Evolutionary conservation across 768 basidiomycete genomes (phyloP), one percentile per base, ranked within the genome.

Genomic region (Lentinula edodes): DNA sequence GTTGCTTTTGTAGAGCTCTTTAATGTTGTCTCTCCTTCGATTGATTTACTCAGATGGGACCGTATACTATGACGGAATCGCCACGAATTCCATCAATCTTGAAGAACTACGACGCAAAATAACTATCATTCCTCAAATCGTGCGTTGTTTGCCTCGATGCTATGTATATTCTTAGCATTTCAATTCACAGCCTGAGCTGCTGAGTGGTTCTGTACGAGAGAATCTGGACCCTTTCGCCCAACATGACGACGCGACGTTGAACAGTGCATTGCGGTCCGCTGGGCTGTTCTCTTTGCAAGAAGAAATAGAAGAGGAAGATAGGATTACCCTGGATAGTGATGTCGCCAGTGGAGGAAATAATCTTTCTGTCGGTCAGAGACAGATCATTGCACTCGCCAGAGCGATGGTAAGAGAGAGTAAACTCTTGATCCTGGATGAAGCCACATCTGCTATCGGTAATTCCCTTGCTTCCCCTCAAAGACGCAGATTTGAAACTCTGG

Each of bases 191-290:
- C 66, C 64, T 34, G 66, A 67, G 34, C 64, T 90, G 61, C 67
- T 89, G 63, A 85, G 84, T 52, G 88, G 88, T 1, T 86, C 85
- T 4, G 63, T 89, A 12, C 80, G 88, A 36, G 80, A 85, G 1
- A 84, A 87, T 0, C 68, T 90, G 32, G 89, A 90, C 63, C 85
- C 88, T n/a, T 90, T 90, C 63, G 75, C 81, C 15, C 85, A 90
- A 64, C 88, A 88, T 61, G 76, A 86, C 58, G 89, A 90, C 62
- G 75, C 76, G 1, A 82, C 86, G 38, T 85, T 90, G 82, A 85
- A 78, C 59, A 82, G 83, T 67, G 79, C 85, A 4, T 74, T 86
- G 6, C 79, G 80, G 45, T 78, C 67, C 78, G 16, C 85, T 81
- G 34, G 85, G 80, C 62, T 74, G 78, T 63, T 82, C 83, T 55